These are phyloP conservation scores for Elaeis guineensis DNA, from an alignment of 176 grass and related monocot species.

Conservation along the genomic window DNA sequence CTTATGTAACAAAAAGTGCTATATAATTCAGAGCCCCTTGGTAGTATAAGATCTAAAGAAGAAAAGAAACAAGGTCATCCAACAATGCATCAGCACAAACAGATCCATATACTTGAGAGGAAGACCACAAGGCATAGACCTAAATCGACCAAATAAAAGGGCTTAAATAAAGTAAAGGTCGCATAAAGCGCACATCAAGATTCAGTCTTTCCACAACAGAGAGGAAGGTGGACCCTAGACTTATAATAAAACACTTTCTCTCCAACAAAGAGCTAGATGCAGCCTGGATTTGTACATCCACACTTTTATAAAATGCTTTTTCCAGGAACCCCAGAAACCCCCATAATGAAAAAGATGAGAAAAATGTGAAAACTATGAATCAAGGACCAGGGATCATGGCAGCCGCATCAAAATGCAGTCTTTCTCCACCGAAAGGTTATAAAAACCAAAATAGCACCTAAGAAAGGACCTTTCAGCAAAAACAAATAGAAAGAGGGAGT, in stretches of 20 bases:
- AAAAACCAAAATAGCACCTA: neutral
- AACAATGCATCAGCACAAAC: neutral
- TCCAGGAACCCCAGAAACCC: neutral
- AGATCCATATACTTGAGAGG: neutral
- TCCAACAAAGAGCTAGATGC: constrained; percentile 11
- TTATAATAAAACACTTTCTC: constrained; percentile 4
- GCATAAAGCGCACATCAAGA: neutral
- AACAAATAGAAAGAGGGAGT: neutral
- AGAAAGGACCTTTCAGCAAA: neutral
- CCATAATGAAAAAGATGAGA: neutral
- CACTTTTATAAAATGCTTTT: neutral
- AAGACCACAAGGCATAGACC: constrained; percentile 1
- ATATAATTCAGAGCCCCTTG: no score
- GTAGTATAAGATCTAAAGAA: no score
- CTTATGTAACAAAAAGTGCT: no score
- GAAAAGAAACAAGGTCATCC: no score
- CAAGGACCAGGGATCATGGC: neutral
- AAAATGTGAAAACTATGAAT: neutral
- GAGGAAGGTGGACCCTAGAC: constrained; percentile 8
- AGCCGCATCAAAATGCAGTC: neutral
- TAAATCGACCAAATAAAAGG: neutral
- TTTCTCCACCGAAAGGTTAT: neutral
- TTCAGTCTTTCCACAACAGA: constrained; percentile 14
- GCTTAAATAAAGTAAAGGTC: neutral
- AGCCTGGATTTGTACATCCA: constrained; percentile 8